phyloP scores from a whole-genome alignment of 495 filamentous ascomycete species.

The Penicillium taxi region DNA sequence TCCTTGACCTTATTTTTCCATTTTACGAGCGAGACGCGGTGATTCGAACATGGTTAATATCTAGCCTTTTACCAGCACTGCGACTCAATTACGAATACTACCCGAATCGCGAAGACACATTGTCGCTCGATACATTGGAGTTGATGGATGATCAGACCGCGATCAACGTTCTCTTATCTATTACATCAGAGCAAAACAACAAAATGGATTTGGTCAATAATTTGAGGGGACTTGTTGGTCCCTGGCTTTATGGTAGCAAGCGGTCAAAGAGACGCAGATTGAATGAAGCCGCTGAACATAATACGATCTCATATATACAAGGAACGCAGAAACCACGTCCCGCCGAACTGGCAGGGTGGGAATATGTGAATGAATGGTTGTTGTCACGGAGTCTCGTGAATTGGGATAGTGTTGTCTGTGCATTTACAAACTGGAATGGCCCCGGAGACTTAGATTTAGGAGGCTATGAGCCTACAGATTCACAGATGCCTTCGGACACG shows the following conservation, averaged over 20 bases:
- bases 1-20: conserved; percentile 63
- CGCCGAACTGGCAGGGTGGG: conserved; percentile 50
- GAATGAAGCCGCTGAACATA: conserved; percentile 23
- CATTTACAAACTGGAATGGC: conserved; percentile 70
- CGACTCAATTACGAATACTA: conserved; percentile 83
- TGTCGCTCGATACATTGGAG: conserved; percentile 55
- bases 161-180: conserved; percentile 60
- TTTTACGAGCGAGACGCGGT: conserved; percentile 62
- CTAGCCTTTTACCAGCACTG: conserved; percentile 67
- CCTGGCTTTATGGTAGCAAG: conserved; percentile 70
- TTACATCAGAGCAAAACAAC: conserved; percentile 41
- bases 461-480: conserved; percentile 47
- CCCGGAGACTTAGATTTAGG: conserved; percentile 73
- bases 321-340: conserved; percentile 14
- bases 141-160: conserved; percentile 50
- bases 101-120: conserved; percentile 44
- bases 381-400: conserved; percentile 50
- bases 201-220: conserved; percentile 55
- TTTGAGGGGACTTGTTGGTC: conserved; percentile 64
- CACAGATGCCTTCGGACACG: conserved; percentile 45
- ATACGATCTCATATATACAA: conserved; percentile 24
- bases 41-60: conserved; percentile 69
- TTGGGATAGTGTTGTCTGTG: conserved; percentile 44
- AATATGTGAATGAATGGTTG: conserved; percentile 76
- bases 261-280: conserved; percentile 54